Conservation (phyloP, 2,329 filamentous ascomycete genomes). For the Botrytis deweyae region DNA sequence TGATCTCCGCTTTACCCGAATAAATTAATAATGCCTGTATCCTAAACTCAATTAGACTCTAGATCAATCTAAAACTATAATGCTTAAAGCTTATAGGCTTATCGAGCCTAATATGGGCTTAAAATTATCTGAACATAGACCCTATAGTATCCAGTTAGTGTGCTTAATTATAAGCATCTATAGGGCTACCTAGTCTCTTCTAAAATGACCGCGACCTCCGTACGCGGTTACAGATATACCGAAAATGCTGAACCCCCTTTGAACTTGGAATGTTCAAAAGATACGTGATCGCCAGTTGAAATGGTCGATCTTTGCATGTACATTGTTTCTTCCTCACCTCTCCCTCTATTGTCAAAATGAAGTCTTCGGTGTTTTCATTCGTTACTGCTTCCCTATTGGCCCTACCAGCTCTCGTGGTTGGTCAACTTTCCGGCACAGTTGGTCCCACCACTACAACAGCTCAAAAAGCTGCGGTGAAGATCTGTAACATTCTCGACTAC, state of each 20-base stretch:
- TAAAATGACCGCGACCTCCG: no score
- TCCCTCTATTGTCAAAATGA: constrained; percentile 22
- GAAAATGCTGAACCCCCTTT: not conserved
- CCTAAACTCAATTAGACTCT: no score
- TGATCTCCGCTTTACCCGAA: no score
- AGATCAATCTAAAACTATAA: no score
- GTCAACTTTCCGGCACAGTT: constrained; percentile 33
- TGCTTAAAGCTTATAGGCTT: no score
- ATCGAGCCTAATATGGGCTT: no score
- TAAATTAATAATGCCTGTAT: no score
- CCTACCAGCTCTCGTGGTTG: constrained; percentile 23
- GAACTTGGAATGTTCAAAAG: not conserved
- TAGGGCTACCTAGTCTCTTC: no score
- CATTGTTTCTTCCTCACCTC: not conserved
- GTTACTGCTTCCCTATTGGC: constrained; percentile 17
- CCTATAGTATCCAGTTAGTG: no score
- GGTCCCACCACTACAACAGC: constrained; percentile 33
- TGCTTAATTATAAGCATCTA: no score
- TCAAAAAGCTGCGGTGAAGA: constrained; percentile 31
- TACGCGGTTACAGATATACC: constrained; percentile 4
- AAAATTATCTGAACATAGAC: no score
- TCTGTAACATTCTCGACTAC: constrained; percentile 49
- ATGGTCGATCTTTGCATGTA: not conserved
- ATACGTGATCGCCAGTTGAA: not conserved
- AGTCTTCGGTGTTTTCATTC: constrained; percentile 21